Base-by-base conservation (phyloP, 2,329 filamentous ascomycete species). In the Grosmannia serpens region DNA sequence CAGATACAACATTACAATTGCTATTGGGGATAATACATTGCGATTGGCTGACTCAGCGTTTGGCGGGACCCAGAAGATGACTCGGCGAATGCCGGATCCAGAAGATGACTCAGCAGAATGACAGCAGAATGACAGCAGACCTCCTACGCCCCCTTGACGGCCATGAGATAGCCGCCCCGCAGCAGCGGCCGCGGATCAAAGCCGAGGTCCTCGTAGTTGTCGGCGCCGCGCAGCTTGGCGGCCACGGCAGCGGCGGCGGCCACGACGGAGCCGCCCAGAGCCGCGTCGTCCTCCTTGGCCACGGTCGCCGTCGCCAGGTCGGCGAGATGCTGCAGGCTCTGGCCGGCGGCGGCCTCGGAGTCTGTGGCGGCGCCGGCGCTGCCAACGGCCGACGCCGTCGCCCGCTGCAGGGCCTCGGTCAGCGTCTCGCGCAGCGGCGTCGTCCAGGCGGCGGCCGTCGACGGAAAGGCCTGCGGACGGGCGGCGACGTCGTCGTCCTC, bases 311-410 rank as follows among this genome's bases (percentile, higher is more conserved):
- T 78, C 8, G 78, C 78, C 53, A 80, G 64, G 63, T 65, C 64
- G 8, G 64, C 64, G 20, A 65, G 61, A 38, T 63, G 82, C 68
- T 86, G 82, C 55, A 87, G 71, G 38, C 79, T 77, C 61, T 75
- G 78, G 66, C 74, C 83, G 57, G 71, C 76, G 53, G 73, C 71
- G 26, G 69, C 69, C 62, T 72, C 73, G 24, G 69, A 15, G 15
- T 33, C 35, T 35, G 22, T 22, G 5, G 9, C 70, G 22, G 67
- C 72, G 60, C 66, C n/a, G 60, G 52, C 3, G 58, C 52, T 1
- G 57, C 52, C 10, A 47, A 70, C 70, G 24, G 68, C 73, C 60
- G 66, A 70, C 41, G 54, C 56, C 33, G 27, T 53, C 17, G 46
- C 29, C 1, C 1, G 56, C 57, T 3, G 55, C 54, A 56, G 35